Evolutionary conservation across 352 stramenopile species (phyloP), one percentile per base, ranked within the genome.

Genomic region (Phytophthora pini): DNA sequence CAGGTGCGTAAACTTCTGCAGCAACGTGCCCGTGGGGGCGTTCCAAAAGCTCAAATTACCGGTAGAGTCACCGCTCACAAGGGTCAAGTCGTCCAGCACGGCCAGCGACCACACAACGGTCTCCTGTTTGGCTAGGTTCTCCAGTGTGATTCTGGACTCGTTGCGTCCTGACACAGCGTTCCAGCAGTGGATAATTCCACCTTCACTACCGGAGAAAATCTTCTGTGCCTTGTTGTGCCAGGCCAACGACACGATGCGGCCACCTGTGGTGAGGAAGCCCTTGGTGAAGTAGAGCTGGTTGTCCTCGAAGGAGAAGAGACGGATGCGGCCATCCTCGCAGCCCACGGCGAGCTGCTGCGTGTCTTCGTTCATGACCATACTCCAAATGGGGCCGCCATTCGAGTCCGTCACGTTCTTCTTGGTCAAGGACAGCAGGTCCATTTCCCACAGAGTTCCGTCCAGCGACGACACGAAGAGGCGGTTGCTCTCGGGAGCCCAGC

Each of bases 1-100:
- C 36, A 90, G 66, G 68, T 98, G 90, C 44, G 94, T 95, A 59
- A 98, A 97, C 46, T 94, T 97, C 61, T 98, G 88, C 56, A 95
- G 71, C 47, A 98, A 74, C 32, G 95, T 98, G 32, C 94, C 90
- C 6, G 86, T 97, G 41, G 87, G 65, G 24, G 90, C 92, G 66
- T 98, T 93, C 94, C 93, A 98, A 49, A 98, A 93, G 72, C 97
- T 96, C 11, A 98, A 74, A 56, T 97, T 87, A 36, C 94, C 95
- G 41, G 97, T 78, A 36, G 94, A 98, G 70, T 98, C 95, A 32
- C 91, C 94, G 13, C 90, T 97, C 43, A 98, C 83, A 36, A 98
- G 78, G 26, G 95, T 98, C 12, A 94, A 78, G 66, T 98, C 91
- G 20, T 90, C 67, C n/a, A 98, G 77, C 24, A 94, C 88, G 15